phyloP scores from a whole-genome alignment of 1,284 basidiomycete species.

The Trametes polyzona region DNA sequence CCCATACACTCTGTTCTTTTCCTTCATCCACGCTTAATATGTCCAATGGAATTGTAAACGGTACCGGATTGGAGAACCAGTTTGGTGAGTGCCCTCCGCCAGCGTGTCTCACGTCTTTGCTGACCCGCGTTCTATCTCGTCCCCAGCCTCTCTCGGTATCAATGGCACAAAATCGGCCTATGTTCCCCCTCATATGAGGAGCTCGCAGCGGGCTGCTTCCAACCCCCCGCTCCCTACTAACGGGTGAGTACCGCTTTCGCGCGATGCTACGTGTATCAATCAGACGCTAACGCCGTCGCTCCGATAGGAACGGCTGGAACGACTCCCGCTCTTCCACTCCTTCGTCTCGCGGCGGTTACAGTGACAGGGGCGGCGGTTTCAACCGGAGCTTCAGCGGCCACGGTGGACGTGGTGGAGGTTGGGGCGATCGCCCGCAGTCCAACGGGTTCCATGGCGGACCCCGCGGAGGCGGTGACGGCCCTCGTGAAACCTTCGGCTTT shows the following conservation, averaged over 20 bases:
- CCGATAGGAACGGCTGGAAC: conserved; percentile 70
- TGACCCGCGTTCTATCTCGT: conserved; percentile 25
- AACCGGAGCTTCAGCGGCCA: conserved; percentile 46
- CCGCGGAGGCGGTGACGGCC: conserved; percentile 43
- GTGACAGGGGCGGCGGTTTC: conserved; percentile 38
- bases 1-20: conserved; percentile 29
- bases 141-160: conserved; percentile 68
- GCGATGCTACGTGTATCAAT: conserved; percentile 23
- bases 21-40: conserved; percentile 58
- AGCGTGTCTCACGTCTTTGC: not conserved
- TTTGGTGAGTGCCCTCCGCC: conserved; percentile 62
- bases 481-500: conserved; percentile 63
- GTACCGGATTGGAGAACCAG: conserved; percentile 79
- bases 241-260: conserved; percentile 47
- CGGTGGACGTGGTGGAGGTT: conserved; percentile 47
- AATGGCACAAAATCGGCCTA: conserved; percentile 81
- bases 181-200: conserved; percentile 91
- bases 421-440: conserved; percentile 45
- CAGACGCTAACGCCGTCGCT: conserved; percentile 15
- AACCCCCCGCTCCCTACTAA: conserved; percentile 48
- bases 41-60: conserved; percentile 88
- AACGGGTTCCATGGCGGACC: conserved; percentile 41
- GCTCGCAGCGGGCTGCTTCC: conserved; percentile 79
- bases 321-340: conserved; percentile 66
- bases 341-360: conserved; percentile 56